phyloP scores from a whole-genome alignment of 208 protist species.

The Angomonas ambiguus region DNA sequence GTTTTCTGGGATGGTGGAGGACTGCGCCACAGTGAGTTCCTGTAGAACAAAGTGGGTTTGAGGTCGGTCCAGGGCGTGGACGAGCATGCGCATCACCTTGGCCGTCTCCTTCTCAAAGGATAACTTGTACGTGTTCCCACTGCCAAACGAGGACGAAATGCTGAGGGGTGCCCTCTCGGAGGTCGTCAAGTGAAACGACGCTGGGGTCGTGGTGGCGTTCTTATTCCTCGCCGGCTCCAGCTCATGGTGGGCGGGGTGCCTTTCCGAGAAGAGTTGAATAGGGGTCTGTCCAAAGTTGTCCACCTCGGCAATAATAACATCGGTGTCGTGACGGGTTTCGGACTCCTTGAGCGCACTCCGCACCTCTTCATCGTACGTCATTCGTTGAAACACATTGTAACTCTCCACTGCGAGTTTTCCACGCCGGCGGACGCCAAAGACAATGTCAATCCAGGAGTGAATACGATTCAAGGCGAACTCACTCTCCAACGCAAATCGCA shows the following conservation, averaged over 20 bases:
- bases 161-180: background rate
- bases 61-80: conserved; percentile 45
- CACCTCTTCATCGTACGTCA: conserved; percentile 97
- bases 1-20: conserved; percentile 26
- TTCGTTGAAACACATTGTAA: conserved; percentile 94
- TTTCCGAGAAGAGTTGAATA: conserved; percentile 89
- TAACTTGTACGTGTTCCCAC: conserved; percentile 43
- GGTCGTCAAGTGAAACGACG: background rate
- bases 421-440: conserved; percentile 96
- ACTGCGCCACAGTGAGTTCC: conserved; percentile 34
- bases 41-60: conserved; percentile 47
- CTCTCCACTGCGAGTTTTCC: conserved; percentile 80
- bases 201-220: background rate
- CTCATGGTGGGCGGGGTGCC: conserved; percentile 85
- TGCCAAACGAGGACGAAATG: background rate
- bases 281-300: conserved; percentile 98
- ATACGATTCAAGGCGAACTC: conserved; percentile 88
- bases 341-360: conserved; percentile 70
- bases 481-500: conserved; percentile 93
- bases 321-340: conserved; percentile 68
- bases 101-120: conserved; percentile 56
- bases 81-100: conserved; percentile 66
- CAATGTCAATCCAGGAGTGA: conserved; percentile 98
- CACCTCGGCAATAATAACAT: conserved; percentile 93
- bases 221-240: conserved; percentile 39